phyloP scores from a whole-genome alignment of 129 eudicot genomes.

The Heracleum sosnowskyi region DNA sequence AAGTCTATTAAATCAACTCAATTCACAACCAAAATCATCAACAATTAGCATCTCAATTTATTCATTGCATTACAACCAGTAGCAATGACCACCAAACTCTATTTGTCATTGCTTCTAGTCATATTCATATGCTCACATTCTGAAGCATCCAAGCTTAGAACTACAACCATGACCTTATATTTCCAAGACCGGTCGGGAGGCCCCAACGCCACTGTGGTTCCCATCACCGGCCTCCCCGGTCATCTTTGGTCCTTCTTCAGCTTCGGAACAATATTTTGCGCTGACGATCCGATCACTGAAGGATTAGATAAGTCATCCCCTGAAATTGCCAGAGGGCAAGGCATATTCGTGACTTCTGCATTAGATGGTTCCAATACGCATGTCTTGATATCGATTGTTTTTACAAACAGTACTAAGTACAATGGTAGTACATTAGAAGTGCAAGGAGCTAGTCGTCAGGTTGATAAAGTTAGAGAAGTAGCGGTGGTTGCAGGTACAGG shows the following conservation, averaged over 20 bases:
- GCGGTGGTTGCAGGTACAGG: constrained; percentile 1
- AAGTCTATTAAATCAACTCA: not conserved
- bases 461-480: not conserved
- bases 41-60: not conserved
- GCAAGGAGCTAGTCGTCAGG: constrained; percentile 4
- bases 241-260: constrained; percentile 5
- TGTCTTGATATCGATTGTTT: not conserved
- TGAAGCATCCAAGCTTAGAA: not conserved
- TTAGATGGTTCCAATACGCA: not conserved
- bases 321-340: constrained; percentile 1
- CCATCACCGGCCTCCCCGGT: constrained; percentile 3
- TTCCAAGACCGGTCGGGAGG: not conserved
- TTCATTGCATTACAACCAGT: not conserved
- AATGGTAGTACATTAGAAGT: constrained; percentile 1
- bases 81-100: not conserved
- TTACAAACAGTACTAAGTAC: not conserved
- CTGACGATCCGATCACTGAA: not conserved
- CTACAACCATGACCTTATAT: not conserved
- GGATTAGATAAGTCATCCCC: not conserved
- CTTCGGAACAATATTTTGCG: constrained; percentile 2
- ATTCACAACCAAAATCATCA: not conserved
- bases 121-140: not conserved
- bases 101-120: not conserved
- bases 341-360: not conserved
- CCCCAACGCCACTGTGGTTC: not conserved